Evolutionary conservation across 352 stramenopile species (phyloP), one percentile per base, ranked within the genome.

Genomic region (Aphanomyces euteiches): DNA sequence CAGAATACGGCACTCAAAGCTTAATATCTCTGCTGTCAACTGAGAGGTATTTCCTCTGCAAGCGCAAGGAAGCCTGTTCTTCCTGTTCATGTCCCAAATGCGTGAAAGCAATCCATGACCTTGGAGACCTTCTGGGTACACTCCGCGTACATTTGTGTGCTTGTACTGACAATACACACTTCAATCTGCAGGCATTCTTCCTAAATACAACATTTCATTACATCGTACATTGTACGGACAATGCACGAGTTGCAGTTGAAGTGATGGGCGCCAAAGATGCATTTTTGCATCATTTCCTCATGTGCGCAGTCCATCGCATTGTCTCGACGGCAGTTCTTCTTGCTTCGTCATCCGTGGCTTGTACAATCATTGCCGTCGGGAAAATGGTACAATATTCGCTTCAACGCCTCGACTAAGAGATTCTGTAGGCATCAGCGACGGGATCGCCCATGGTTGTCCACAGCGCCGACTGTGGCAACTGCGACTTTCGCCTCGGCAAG

Each of bases 381-480:
- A 70, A 70, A 21, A 12, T 7, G 15, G 64, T 70, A 70, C 4
- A 21, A n/a, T 50, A 12, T 50, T n/a, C 17, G 43, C 10, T 50
- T n/a, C 12, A 56, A 56, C 1, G 28, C 59, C 15, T 0, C 41
- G 39, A 7, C 19, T 10, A 63, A 40, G 17, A n/a, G 47, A 39
- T 1, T 17, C 56, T 38, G 3, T 70, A 90, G 83, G 82, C 82
- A 21, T 91, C 84, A 3, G 83, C 78, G 3, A 92, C 81, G 17
- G 77, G 77, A 3, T 74, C 87, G n/a, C 85, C 87, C 38, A 91
- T 95, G 81, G 90, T 84, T 43, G 92, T 85, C 19, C 87, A 95
- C 75, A 90, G 82, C 54, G 92, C 89, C 71, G 87, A 95, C 75
- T 93, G 87, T 69, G 90, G 82, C 63, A 90, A 81, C 41, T 92